Conservation (phyloP, 2,329 filamentous ascomycete genomes). For the Hortaea werneckii region DNA sequence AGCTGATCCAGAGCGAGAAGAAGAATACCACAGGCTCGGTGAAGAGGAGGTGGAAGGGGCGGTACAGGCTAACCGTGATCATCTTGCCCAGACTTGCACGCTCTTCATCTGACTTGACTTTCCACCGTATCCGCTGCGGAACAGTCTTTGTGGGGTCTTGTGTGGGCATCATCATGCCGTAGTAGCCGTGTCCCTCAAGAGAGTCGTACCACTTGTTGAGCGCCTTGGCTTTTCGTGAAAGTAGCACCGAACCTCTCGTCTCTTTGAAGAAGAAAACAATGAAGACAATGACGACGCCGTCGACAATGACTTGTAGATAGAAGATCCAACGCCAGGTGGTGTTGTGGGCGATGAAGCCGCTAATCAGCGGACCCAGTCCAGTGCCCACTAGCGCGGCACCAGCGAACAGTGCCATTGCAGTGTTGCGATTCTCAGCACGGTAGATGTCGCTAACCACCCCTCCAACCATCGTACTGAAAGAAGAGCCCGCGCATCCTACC, state of each 20-base stretch:
- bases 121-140: slow-evolving; percentile 53
- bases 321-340: slow-evolving; percentile 78
- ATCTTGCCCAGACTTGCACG: slow-evolving; percentile 57
- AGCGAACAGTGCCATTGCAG: slow-evolving; percentile 80
- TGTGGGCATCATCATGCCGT: slow-evolving; percentile 41
- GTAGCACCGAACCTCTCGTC: slow-evolving; percentile 68
- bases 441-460: slow-evolving; percentile 85
- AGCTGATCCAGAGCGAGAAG: slow-evolving; percentile 83
- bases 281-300: slow-evolving; percentile 51
- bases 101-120: slow-evolving; percentile 68
- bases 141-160: slow-evolving; percentile 12
- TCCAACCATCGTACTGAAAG: slow-evolving; percentile 84
- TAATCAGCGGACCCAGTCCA: slow-evolving; percentile 64
- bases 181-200: slow-evolving; percentile 55
- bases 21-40: slow-evolving; percentile 73
- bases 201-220: slow-evolving; percentile 72
- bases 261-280: slow-evolving; percentile 67
- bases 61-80: slow-evolving; percentile 62
- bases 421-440: slow-evolving; percentile 67
- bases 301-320: slow-evolving; percentile 69
- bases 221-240: slow-evolving; percentile 61
- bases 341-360: slow-evolving; percentile 57
- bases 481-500: slow-evolving; percentile 64
- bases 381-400: slow-evolving; percentile 69
- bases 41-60: slow-evolving; percentile 67